Percentiles rank a stretch among this genome's conserved stretches.
Evolutionary conservation across 2,329 filamentous ascomycete species (phyloP).

Genomic region (Pseudopyricularia javanii): DNA sequence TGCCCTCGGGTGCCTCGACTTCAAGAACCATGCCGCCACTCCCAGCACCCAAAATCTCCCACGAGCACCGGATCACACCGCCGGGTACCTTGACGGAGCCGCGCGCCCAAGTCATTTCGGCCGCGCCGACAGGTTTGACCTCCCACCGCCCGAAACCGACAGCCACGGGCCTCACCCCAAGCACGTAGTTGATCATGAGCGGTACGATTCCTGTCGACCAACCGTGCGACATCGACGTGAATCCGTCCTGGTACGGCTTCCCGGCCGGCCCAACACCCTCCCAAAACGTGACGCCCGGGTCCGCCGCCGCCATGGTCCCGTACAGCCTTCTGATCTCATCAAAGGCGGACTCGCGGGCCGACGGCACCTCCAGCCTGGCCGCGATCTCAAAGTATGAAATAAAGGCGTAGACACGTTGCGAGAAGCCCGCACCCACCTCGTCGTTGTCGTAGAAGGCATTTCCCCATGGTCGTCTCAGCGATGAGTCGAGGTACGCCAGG

Average conservation of each 20-base stretch:
- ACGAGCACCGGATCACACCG: conserved; percentile 23
- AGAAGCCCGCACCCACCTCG: conserved; percentile 18
- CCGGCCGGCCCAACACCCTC: conserved; percentile 34
- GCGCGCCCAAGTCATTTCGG: conserved; percentile 26
- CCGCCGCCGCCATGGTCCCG: conserved; percentile 33
- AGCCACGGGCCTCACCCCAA: conserved; percentile 29
- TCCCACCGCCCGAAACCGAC: conserved; percentile 30
- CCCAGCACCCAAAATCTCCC: conserved; percentile 13
- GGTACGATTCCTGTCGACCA: conserved; percentile 39
- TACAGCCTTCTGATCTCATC: conserved; percentile 34
- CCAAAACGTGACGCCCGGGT: conserved; percentile 35
- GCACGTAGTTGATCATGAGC: conserved; percentile 28
- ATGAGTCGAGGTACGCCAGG: conserved; percentile 24
- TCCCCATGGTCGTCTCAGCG: conserved; percentile 26
- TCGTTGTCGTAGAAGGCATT: conserved; percentile 40
- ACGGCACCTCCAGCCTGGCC: conserved; percentile 25
- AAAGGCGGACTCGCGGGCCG: conserved; percentile 15
- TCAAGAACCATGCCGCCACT: conserved; percentile 9
- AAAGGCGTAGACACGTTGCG: conserved; percentile 35
- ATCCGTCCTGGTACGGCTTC: conserved; percentile 27
- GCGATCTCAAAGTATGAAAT: conserved; percentile 39
- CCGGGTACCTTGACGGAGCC: conserved; percentile 28
- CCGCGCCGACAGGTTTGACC: conserved; percentile 22
- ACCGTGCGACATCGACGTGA: conserved; percentile 36
- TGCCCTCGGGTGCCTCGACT: conserved; percentile 17